Conservation (phyloP, 2,329 filamentous ascomycete genomes). For the Didymella pomorum region DNA sequence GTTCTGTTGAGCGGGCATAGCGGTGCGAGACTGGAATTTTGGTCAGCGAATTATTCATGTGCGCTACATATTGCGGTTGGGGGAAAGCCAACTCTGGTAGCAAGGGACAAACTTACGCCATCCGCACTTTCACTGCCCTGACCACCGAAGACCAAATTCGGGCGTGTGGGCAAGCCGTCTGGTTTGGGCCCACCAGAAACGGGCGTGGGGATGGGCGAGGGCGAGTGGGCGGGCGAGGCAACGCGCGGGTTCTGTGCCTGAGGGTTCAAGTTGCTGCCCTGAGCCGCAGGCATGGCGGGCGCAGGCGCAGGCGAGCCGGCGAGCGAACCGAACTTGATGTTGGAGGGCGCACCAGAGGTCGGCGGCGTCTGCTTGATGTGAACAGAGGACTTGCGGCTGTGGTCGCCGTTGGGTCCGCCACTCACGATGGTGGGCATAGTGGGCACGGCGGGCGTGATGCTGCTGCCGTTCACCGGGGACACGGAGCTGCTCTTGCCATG, state of each 20-base stretch:
- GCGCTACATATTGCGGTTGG: constrained; percentile 29
- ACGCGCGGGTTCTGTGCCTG: constrained; percentile 71
- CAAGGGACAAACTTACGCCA: constrained; percentile 67
- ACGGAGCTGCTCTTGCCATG: constrained; percentile 56
- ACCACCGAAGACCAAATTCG: constrained; percentile 80
- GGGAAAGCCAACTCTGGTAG: constrained; percentile 20
- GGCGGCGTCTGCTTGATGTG: constrained; percentile 84
- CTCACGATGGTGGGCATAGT: constrained; percentile 67
- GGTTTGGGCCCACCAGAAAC: constrained; percentile 85
- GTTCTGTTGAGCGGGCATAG: constrained; percentile 60
- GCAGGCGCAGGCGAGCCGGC: constrained; percentile 68
- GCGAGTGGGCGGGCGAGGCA: constrained; percentile 85
- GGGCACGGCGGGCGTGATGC: constrained; percentile 72
- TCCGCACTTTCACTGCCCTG: constrained; percentile 75
- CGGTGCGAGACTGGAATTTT: constrained; percentile 69
- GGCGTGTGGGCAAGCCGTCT: constrained; percentile 73
- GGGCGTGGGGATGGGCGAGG: constrained; percentile 91
- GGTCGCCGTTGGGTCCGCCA: constrained; percentile 76
- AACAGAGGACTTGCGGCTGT: constrained; percentile 88
- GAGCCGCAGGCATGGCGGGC: constrained; percentile 71
- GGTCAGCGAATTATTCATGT: constrained; percentile 25
- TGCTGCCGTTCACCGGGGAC: constrained; percentile 85
- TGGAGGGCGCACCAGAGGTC: constrained; percentile 61
- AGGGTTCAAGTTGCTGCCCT: constrained; percentile 65
- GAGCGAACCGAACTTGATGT: constrained; percentile 83